phyloP scores from a whole-genome alignment of 2,329 filamentous ascomycete species.

The Colletotrichum tropicicola region DNA sequence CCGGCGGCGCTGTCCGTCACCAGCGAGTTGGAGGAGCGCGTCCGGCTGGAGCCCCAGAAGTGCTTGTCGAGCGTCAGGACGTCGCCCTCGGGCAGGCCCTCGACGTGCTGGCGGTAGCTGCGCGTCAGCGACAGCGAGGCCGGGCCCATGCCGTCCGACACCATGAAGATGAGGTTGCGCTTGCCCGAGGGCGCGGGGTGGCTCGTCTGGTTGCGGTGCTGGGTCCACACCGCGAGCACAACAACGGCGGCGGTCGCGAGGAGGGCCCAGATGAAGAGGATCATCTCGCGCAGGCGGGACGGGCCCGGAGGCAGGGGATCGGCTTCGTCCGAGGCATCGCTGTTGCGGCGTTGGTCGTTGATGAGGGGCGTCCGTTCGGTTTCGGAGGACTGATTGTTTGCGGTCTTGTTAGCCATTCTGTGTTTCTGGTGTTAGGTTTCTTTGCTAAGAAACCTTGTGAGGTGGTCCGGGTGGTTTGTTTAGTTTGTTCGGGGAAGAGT shows the following conservation, averaged over 20 bases:
- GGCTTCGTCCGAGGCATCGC: slow-evolving; percentile 35
- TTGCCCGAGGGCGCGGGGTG: slow-evolving; percentile 57
- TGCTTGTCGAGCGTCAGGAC: slow-evolving; percentile 85
- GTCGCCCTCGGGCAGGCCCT: slow-evolving; percentile 77
- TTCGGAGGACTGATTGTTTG: slow-evolving; percentile 51
- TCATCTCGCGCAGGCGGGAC: slow-evolving; percentile 71
- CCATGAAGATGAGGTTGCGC: slow-evolving; percentile 98
- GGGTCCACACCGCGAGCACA: slow-evolving; percentile 79
- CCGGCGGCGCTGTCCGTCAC: slow-evolving; percentile 98
- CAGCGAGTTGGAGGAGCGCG: slow-evolving; percentile 82
- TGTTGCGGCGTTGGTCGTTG: slow-evolving; percentile 36
- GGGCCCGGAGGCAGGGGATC: slow-evolving; percentile 34
- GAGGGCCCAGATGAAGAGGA: slow-evolving; percentile 84
- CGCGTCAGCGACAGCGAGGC: slow-evolving; percentile 88
- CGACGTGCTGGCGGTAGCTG: slow-evolving; percentile 82
- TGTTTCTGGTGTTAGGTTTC: background rate
- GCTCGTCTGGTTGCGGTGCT: slow-evolving; percentile 70
- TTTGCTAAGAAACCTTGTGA: background rate
- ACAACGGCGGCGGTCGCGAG: slow-evolving; percentile 82
- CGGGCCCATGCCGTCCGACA: slow-evolving; percentile 98
- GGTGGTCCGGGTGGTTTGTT: background rate
- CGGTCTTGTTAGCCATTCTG: slow-evolving; percentile 17
- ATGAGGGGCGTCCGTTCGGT: slow-evolving; percentile 56
- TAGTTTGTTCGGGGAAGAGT: background rate
- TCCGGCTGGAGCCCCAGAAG: slow-evolving; percentile 89